Conservation (phyloP, 1,284 basidiomycete genomes). For the Pholiota adiposa region DNA sequence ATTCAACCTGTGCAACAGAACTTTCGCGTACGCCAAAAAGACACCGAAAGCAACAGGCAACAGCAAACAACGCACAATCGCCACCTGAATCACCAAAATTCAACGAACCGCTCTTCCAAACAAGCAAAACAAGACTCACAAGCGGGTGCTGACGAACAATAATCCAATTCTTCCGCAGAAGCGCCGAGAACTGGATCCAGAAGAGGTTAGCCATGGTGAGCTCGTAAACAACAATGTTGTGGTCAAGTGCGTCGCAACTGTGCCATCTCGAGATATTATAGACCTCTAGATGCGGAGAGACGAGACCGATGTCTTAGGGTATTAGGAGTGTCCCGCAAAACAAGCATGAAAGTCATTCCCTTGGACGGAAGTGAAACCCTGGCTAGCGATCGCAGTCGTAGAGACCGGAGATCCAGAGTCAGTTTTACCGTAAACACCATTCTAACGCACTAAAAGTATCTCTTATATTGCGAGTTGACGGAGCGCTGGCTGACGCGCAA, state of each 20-base stretch:
- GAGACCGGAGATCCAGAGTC: neutral
- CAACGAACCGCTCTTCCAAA: neutral
- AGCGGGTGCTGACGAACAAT: slow-evolving; percentile 64
- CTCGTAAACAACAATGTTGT: neutral
- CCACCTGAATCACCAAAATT: slow-evolving; percentile 47
- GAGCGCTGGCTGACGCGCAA: too few relatives aligned
- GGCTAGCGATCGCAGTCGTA: neutral
- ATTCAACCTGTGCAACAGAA: slow-evolving; percentile 58
- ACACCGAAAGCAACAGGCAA: slow-evolving; percentile 72
- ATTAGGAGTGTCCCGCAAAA: neutral
- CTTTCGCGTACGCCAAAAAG: slow-evolving; percentile 68
- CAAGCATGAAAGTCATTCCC: neutral
- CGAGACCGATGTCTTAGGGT: neutral
- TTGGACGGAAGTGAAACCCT: neutral
- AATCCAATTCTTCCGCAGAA: slow-evolving; percentile 81
- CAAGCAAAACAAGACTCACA: slow-evolving; percentile 45
- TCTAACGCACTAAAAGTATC: too few relatives aligned
- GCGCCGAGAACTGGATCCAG: slow-evolving; percentile 63
- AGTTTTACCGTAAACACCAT: too few relatives aligned
- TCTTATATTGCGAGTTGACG: too few relatives aligned
- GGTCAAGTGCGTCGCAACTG: neutral
- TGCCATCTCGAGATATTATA: neutral
- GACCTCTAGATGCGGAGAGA: neutral
- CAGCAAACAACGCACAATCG: slow-evolving; percentile 68
- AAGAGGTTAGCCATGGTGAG: slow-evolving; percentile 36